Base-by-base conservation (phyloP, 2,329 filamentous ascomycete species). In the Talaromyces piceae region DNA sequence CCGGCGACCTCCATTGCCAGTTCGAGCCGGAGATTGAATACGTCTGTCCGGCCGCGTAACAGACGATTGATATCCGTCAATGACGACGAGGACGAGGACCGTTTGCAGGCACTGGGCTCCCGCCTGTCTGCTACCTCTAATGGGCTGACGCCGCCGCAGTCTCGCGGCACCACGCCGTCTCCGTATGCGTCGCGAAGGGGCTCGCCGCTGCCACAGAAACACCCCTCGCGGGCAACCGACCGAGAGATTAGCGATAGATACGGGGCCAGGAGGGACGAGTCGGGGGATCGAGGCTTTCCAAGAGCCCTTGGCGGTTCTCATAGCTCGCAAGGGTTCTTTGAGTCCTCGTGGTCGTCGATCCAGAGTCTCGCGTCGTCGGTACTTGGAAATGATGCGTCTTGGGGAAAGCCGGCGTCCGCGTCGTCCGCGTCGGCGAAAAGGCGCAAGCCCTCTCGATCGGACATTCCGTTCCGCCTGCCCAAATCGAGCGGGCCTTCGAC, bases 361-460 rank as follows among this genome's bases (percentile, higher is more conserved):
- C 72, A 75, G 57, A 72, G 66, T 31, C 56, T 76, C 41, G 73
- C 74, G n/a, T 75, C 73, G 3, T 71, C 70, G n/a, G 63, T 76
- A 25, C 50, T 75, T 37, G 72, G 73, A n/a, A 70, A 63, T 45
- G 70, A 73, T 53, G 59, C 57, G 26, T 59, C 63, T 26, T 57
- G 59, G 23, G 53, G 60, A 4, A 53, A 61, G 28, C 51, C 63
- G 18, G 61, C 61, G 23, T 27, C 53, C 51, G 63, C 63, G 53
- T 45, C 58, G 11, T 25, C 59, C 20, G 63, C 62, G 23, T 51
- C 58, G 16, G 63, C 67, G 52, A 53, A 58, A 12, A 60, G 61
- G 33, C 59, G 68, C 50, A 71, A 72, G 51, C 63, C 64, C 16
- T 73, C 68, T n/a, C 62, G 62, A 12, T 61, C 68, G 11, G 65